Conservation (phyloP, 169 alveolate species). For the Plasmodium inui region DNA sequence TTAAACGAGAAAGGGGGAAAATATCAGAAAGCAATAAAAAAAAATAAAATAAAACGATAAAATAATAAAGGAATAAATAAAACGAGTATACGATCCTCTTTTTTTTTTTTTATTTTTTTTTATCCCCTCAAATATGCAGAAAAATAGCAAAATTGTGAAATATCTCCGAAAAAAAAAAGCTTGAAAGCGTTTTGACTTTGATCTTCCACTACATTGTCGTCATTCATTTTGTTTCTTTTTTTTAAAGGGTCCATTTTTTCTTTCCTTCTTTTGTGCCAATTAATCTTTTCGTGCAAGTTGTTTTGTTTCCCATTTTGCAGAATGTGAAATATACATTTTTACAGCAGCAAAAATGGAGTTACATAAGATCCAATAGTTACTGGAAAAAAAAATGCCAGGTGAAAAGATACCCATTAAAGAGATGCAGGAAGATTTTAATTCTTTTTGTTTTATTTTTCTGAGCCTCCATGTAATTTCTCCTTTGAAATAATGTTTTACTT, state of each 20-base stretch:
- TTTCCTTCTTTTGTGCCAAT: background rate
- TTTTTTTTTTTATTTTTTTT: background rate
- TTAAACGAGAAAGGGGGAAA: background rate
- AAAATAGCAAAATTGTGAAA: background rate
- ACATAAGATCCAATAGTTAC: background rate
- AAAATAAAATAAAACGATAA: background rate
- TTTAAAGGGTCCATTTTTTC: background rate
- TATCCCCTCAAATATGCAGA: background rate
- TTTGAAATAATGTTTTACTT: constrained; percentile 32
- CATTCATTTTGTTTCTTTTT: background rate
- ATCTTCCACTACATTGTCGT: background rate
- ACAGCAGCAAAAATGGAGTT: constrained; percentile 8
- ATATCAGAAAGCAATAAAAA: background rate
- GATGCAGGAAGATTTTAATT: constrained; percentile 4
- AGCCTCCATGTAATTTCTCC: background rate
- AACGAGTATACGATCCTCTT: background rate
- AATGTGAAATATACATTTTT: background rate
- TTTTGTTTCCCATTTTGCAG: background rate
- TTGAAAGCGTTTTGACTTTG: background rate
- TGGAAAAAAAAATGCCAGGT: background rate
- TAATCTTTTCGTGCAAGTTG: background rate
- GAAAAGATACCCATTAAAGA: background rate
- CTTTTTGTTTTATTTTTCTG: background rate
- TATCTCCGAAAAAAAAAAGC: background rate
- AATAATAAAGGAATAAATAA: background rate